Evolutionary conservation across 345 rosid genomes (phyloP), one percentile per base, ranked within the genome.

Genomic region (Bruguiera parviflora): DNA sequence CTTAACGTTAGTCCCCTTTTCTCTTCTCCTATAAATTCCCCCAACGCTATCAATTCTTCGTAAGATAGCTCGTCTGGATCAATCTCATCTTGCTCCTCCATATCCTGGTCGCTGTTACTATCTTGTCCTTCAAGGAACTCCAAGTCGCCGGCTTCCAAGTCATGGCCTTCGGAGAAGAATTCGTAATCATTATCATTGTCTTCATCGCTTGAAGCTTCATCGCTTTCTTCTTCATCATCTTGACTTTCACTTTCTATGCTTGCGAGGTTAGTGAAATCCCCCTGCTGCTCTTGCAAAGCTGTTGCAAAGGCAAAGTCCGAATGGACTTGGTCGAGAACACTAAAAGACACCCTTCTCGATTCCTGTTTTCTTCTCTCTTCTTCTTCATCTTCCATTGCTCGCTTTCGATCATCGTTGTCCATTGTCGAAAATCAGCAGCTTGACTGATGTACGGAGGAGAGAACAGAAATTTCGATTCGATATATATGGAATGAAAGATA

Each of bases 41-140:
- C 93, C 0, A 90, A 71, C 1, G 88, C 90, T 6, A 92, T 71
- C 77, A 92, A 56, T 28, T 90, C 92, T 56, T 92, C 96, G 60
- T 90, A 86, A 2, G 96, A 80, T 53, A 88, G 70, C 37, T 84
- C 84, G 61, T 90, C 96, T 0, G 82, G 91, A 13, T 92, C 92
- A 33, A 90, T 78, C 32, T 83, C 98, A 43, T 89, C 93, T 18
- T 85, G 86, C 47, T 77, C 86, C 24, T 80, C 87, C 13, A 68
- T 53, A 0, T 77, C 85, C 2, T 46, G 59, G 25, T 76, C 75
- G 28, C 60, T 59, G 47, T 64, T 62, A 73, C 81, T 82, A 11
- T 75, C 91, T 69, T 82, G 75, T 5, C 73, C 87, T 31, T 80
- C 95, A 5, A 79, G 75, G 65, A 82, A 81, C 68, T 75, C 89